Conservation (phyloP, 148 eudicot species). For the Cornus kousa region DNA sequence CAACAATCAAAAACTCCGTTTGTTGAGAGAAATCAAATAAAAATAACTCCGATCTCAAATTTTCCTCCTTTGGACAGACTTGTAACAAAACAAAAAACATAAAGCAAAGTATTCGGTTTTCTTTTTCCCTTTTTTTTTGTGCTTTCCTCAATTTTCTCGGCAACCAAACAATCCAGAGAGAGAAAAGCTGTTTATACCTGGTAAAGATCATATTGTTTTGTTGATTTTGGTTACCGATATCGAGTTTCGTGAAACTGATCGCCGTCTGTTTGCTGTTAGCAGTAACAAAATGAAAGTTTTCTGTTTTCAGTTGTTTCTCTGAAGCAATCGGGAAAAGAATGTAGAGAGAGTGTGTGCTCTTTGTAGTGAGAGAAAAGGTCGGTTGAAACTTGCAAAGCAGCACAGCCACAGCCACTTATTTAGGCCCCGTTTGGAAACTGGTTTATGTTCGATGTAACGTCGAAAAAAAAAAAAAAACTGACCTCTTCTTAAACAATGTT, state of each 20-base stretch:
- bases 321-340: background rate
- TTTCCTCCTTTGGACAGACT: too few species aligned
- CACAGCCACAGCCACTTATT: too few species aligned
- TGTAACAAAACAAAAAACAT: background rate
- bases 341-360: background rate
- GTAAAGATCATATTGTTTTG: slow-evolving; percentile 1
- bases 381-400: background rate
- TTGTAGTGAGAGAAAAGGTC: background rate
- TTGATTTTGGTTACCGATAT: background rate
- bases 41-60: too few species aligned
- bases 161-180: slow-evolving; percentile 3
- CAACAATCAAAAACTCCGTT: background rate
- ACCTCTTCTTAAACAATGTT: too few species aligned
- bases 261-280: background rate
- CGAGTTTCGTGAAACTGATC: background rate
- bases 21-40: background rate
- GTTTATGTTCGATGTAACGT: too few species aligned
- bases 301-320: background rate
- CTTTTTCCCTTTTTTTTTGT: background rate
- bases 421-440: too few species aligned
- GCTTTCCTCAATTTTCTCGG: background rate
- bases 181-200: slow-evolving; percentile 1
- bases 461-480: too few species aligned
- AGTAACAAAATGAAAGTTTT: background rate
- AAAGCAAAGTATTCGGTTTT: background rate